phyloP scores from a whole-genome alignment of 208 protist species.

The Trypanosoma cruzi region DNA sequence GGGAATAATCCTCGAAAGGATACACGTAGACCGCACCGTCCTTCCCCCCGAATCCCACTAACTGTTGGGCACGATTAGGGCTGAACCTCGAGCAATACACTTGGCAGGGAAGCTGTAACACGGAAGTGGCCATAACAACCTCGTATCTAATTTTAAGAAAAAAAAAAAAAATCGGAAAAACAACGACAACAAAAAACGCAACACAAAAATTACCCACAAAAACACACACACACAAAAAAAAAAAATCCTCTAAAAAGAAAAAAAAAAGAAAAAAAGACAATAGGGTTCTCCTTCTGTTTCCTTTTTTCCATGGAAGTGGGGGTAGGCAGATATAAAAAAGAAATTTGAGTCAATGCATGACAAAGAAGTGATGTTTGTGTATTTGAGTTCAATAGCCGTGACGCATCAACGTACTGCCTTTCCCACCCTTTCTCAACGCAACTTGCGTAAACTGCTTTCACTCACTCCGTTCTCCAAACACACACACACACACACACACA shows the following conservation, averaged over 20 bases:
- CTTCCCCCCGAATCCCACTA: slow-evolving; percentile 68
- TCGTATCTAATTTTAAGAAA: neutral
- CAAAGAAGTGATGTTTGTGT: neutral
- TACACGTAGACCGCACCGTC: slow-evolving; percentile 66
- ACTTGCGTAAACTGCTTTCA: too few relatives aligned
- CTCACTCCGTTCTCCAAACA: too few relatives aligned
- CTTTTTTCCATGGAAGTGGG: neutral
- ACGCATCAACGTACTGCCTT: too few relatives aligned
- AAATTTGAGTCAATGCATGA: neutral
- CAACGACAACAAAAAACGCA: slow-evolving; percentile 5
- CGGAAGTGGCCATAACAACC: slow-evolving; percentile 27
- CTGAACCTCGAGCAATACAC: slow-evolving; percentile 60
- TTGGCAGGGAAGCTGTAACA: slow-evolving; percentile 67
- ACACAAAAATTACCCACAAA: slow-evolving; percentile 13
- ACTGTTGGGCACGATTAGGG: slow-evolving; percentile 49
- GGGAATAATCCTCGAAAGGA: slow-evolving; percentile 58
- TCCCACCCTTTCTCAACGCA: too few relatives aligned
- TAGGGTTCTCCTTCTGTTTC: neutral
- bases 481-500: slow-evolving; percentile 2
- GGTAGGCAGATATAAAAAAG: neutral
- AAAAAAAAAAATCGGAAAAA: neutral
- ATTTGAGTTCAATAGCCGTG: too few relatives aligned
- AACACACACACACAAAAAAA: neutral
- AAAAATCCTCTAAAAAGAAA: slow-evolving; percentile 5
- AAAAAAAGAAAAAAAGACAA: neutral